Conservation (phyloP, 768 basidiomycete genomes). For the Clitopilus passeckerianus region DNA sequence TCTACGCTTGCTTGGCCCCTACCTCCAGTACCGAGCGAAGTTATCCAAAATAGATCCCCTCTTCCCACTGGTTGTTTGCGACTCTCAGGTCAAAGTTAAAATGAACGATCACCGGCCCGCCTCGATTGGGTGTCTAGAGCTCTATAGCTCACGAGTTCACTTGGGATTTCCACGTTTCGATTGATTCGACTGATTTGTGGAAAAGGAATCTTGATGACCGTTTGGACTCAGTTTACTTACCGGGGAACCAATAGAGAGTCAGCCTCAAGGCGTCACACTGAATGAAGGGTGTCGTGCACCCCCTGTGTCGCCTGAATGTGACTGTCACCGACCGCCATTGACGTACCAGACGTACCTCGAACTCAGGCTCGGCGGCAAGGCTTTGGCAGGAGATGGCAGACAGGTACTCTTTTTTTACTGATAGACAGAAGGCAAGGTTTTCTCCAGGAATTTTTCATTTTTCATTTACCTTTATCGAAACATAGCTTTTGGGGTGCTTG, state of each 20-base stretch:
- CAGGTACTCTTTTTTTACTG: background rate
- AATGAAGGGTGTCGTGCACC: too few relatives aligned
- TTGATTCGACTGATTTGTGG: background rate
- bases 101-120: background rate
- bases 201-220: background rate
- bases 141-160: background rate
- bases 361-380: background rate
- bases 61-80: background rate
- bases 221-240: background rate
- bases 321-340: background rate
- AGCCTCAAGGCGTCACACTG: background rate
- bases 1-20: background rate
- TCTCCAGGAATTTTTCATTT: background rate
- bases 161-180: background rate
- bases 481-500: background rate
- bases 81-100: background rate
- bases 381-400: background rate
- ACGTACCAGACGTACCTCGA: background rate
- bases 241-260: background rate
- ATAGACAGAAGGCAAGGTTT: too few relatives aligned
- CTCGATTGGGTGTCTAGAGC: background rate
- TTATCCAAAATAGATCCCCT: background rate
- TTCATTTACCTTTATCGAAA: background rate
- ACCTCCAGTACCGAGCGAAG: background rate
- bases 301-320: background rate